A percentile compares a stretch with the other conserved stretches of the same genome.
phyloP scores from a whole-genome alignment of 129 eudicot genomes.

The Helianthus annuus region HanXRQr2.0-SUNRISE NC_035442.2:173405333-173405832 shows the following conservation, averaged over 20 bases:
- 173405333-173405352: no score
- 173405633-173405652: slow-evolving; percentile 25
- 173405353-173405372: not conserved
- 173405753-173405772: slow-evolving; percentile 25
- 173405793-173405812: not conserved
- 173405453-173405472: not conserved
- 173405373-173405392: not conserved
- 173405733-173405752: slow-evolving; percentile 3
- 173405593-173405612: slow-evolving; percentile 15
- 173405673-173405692: slow-evolving; percentile 34
- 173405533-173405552: not conserved
- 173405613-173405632: slow-evolving; percentile 18
- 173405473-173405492: slow-evolving; percentile 42
- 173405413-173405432: not conserved
- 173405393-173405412: not conserved
- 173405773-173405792: not conserved
- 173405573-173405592: not conserved
- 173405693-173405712: slow-evolving; percentile 32
- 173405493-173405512: slow-evolving; percentile 30
- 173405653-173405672: slow-evolving; percentile 12
- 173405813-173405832: not conserved
- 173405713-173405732: slow-evolving; percentile 24
- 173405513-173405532: slow-evolving; percentile 17
- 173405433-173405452: not conserved
- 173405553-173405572: not conserved